Percentiles rank a stretch among this genome's conserved stretches.
Conservation (phyloP, 129 eudicot genomes). For the Mikania micrantha region DNA sequence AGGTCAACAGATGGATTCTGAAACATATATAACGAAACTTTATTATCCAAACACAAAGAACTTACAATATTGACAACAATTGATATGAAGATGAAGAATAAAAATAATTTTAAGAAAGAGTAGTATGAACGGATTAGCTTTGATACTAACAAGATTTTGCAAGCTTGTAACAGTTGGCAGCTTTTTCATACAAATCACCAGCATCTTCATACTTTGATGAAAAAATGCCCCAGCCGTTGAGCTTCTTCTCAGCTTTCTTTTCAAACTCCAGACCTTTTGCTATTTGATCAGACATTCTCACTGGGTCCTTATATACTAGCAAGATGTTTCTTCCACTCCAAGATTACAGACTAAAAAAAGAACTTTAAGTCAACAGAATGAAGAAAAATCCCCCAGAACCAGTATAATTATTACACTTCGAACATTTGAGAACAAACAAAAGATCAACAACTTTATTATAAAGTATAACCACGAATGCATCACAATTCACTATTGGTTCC, state of each 20-base stretch:
- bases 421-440: no score
- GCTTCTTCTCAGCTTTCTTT: constrained; percentile 23
- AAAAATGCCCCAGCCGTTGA: constrained; percentile 69
- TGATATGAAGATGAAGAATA: not conserved
- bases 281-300: no score
- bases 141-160: constrained; percentile 66
- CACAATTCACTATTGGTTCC: no score
- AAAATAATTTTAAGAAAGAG: not conserved
- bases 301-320: no score
- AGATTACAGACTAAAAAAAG: no score
- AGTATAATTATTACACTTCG: no score
- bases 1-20: not conserved
- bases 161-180: constrained; percentile 85
- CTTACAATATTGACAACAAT: not conserved
- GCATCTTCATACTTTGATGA: constrained; percentile 86
- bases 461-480: no score
- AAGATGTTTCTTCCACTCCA: no score
- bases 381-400: no score
- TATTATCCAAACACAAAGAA: not conserved
- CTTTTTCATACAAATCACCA: constrained; percentile 72
- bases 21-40: not conserved
- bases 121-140: not conserved
- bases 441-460: no score
- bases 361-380: no score
- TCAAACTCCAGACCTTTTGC: no score